These are phyloP conservation scores for Cercospora sp. DNA, from an alignment of 2,329 filamentous ascomycete species.

Conservation along the genomic window DNA sequence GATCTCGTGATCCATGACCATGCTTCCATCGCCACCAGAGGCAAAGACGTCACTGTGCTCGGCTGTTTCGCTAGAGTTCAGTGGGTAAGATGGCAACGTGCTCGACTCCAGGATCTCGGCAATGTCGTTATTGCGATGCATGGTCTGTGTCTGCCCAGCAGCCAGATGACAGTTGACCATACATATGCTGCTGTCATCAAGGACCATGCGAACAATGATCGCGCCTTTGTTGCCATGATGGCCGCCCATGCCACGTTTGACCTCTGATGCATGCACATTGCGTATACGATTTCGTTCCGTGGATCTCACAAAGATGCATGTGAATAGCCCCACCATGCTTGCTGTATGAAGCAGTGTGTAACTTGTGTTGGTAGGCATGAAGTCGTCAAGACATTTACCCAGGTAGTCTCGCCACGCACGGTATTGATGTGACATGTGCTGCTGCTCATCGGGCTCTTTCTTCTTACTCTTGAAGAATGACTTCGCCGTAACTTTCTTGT, in stretches of 20 bases:
- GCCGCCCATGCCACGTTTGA: slow-evolving; percentile 95
- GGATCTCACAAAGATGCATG: slow-evolving; percentile 89
- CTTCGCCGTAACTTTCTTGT: slow-evolving; percentile 96
- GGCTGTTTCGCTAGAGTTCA: slow-evolving; percentile 45
- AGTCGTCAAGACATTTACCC: slow-evolving; percentile 76
- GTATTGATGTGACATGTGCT: slow-evolving; percentile 95
- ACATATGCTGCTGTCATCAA: slow-evolving; percentile 92
- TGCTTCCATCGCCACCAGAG: slow-evolving; percentile 88
- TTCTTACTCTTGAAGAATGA: slow-evolving; percentile 80
- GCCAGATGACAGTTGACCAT: slow-evolving; percentile 98
- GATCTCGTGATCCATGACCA: slow-evolving; percentile 97
- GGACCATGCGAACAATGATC: slow-evolving; percentile 82
- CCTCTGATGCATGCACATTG: slow-evolving; percentile 74
- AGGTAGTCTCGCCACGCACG: slow-evolving; percentile 94
- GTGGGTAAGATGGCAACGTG: slow-evolving; percentile 66
- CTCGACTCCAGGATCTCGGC: slow-evolving; percentile 81
- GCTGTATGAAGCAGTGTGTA: slow-evolving; percentile 88
- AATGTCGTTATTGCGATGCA: slow-evolving; percentile 87
- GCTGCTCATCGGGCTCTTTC: slow-evolving; percentile 80
- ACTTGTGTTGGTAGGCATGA: slow-evolving; percentile 71
- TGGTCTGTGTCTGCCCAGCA: slow-evolving; percentile 86
- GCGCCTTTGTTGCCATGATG: slow-evolving; percentile 96
- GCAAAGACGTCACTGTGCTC: slow-evolving; percentile 74
- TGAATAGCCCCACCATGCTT: slow-evolving; percentile 90
- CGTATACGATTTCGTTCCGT: slow-evolving; percentile 73